Base-by-base conservation (phyloP, 805 yeast genomes). In the Candida ovalis region DNA sequence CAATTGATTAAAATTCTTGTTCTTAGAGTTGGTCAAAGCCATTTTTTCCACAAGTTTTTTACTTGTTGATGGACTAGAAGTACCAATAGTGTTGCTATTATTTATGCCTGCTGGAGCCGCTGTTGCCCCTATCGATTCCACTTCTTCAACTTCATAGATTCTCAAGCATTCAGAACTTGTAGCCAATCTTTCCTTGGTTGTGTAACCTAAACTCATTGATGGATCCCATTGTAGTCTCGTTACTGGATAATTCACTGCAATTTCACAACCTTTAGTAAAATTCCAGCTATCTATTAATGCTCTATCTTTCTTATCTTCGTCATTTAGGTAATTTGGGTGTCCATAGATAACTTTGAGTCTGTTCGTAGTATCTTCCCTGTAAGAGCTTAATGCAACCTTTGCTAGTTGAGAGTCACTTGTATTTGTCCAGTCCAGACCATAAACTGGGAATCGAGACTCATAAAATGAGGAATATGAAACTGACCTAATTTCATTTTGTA, bases 181-280 rank as follows among this genome's bases (percentile, higher is more conserved):
- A 1, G 90, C 85, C 22, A 88, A 61, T 47, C 83, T 67, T 44
- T 77, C 75, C 3, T 51, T 53, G 28, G 56, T 47, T 5, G 64
- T 53, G 22, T 47, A 43, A 1, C 63, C 66, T 18, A 63, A 47
- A 12, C 50, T 48, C 62, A 62, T 63, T 52, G 69, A 66, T 0
- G 85, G 82, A 55, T 86, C 90, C 95, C 96, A 88, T 55, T 78
- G 82, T 21, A 88, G 55, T 43, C 80, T 74, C 0, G 96, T 87
- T 10, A 83, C 74, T 0, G 96, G 96, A 54, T 83, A 81, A 40
- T 78, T 78, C 13, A 82, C 77, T 9, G 67, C 66, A 4, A 74
- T 69, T 47, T 83, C 89, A 13, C 83, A 70, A 2, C 72, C 72
- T 37, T 70, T 70, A 27, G 65, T 66, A 50, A 82, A 75, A 32